Evolutionary conservation across 2,329 filamentous ascomycete genomes (phyloP), one percentile per base, ranked within the genome.

Genomic region (Apiospora aurea): DNA sequence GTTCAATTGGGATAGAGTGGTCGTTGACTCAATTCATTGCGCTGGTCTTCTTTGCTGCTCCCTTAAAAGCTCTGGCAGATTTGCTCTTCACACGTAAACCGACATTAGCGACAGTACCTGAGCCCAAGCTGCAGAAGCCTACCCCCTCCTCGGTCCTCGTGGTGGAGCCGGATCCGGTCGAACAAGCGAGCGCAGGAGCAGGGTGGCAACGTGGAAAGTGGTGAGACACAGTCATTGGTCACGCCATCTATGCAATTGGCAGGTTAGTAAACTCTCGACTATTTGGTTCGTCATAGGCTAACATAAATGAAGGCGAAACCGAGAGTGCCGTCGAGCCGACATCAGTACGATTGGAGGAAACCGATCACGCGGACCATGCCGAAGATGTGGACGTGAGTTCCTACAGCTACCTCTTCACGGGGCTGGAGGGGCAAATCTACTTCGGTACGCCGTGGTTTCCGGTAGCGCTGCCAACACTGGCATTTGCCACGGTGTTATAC

Each of bases 1-100:
- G 73, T 24, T 72, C 73, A 38, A 21, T 69, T 53, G 47, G 72
- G 34, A 68, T 34, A 38, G 66, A 72, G 4, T 77, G 76, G 76
- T 70, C 71, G 43, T 74, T 76, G 38, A 74, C 73, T 46, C 76
- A 77, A 61, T 72, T 76, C 21, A 29, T 74, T 34, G 74, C 71
- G 5, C 71, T 77, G 1, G 74, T 73, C 41, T 73, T 77, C 41
- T 76, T 76, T 53, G 69, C 66, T 14, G 73, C 73, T 7, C 75
- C 76, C 34, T 64, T 77, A 10, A 73, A 72, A 21, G 69, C 73
- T 4, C 49, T 77, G 24, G 72, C 71, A 13, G 70, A 73, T 44
- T 73, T 69, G 10, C 2, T 64, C 18, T 64, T 64, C 68, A 69
- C 76, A 47, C 73, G 67, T 29, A 61, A 47, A 34, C n/a, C 46